phyloP scores from a whole-genome alignment of 2,329 filamentous ascomycete species.

The Chaetomiaceae sp. region DNA sequence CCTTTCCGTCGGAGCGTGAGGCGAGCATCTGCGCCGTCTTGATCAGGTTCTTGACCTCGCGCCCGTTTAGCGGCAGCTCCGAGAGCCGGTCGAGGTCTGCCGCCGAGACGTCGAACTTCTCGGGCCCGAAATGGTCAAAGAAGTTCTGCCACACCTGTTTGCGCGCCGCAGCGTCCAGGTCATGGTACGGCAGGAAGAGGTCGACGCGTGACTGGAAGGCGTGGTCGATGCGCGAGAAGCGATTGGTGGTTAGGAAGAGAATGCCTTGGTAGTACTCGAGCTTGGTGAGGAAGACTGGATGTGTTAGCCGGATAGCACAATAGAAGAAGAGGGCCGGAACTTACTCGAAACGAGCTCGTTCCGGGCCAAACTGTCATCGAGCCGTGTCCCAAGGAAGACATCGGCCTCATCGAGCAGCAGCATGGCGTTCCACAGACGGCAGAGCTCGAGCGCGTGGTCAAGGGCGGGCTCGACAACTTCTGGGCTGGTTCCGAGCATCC shows the following conservation, averaged over 20 bases:
- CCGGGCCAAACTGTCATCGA: slow-evolving; percentile 32
- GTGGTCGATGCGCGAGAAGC: slow-evolving; percentile 34
- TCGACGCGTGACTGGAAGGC: slow-evolving; percentile 38
- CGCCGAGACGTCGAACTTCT: slow-evolving; percentile 32
- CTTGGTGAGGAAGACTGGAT: slow-evolving; percentile 31
- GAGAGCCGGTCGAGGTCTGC: slow-evolving; percentile 36
- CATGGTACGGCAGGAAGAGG: slow-evolving; percentile 32
- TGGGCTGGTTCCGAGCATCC: slow-evolving; percentile 36
- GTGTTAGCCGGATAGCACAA: background rate
- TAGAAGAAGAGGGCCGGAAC: background rate
- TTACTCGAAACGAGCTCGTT: slow-evolving; percentile 37
- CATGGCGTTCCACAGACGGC: slow-evolving; percentile 40
- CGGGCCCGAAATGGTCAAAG: slow-evolving; percentile 29
- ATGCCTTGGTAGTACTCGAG: slow-evolving; percentile 38
- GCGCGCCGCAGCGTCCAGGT: slow-evolving; percentile 29
- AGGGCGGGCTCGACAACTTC: slow-evolving; percentile 34
- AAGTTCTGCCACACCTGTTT: slow-evolving; percentile 37
- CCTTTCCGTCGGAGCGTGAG: slow-evolving; percentile 29
- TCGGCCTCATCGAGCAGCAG: slow-evolving; percentile 32
- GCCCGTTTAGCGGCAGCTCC: slow-evolving; percentile 42
- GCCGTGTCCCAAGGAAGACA: slow-evolving; percentile 38
- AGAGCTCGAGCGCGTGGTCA: slow-evolving; percentile 34
- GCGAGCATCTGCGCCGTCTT: slow-evolving; percentile 38
- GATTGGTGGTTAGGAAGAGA: slow-evolving; percentile 37
- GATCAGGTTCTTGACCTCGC: slow-evolving; percentile 49